Evolutionary conservation across 2,329 filamentous ascomycete genomes (phyloP), one percentile per base, ranked within the genome.

Genomic region (Bipolaris bicolor): DNA sequence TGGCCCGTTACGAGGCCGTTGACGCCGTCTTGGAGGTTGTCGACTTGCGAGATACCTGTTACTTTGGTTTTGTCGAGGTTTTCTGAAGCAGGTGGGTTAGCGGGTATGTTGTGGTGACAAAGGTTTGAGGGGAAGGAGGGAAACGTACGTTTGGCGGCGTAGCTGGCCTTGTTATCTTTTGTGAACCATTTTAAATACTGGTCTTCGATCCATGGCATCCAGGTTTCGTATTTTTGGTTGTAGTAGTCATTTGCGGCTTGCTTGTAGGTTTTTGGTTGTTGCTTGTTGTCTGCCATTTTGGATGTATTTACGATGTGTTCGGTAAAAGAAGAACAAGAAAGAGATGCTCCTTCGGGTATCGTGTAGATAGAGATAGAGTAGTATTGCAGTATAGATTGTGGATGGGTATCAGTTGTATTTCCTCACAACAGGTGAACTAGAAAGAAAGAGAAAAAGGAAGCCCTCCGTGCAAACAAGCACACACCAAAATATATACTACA

Each of bases 141-240:
- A 24, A 39, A 74, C 78, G 33, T 74, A 90, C 89, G 83, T 76
- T 88, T 90, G 1, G 88, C 83, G 5, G 85, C 80, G 68, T 91
- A 91, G 71, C 84, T 88, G 5, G 88, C 84, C 77, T 92, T 91
- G 82, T 92, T 92, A 71, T 91, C 88, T 61, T 88, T 88, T 67
- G 88, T 90, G 76, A 91, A 91, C 81, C 85, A 91, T 50, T 82
- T 81, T 26, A 92, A 82, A 73, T 90, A 90, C 57, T 86, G 76
- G 73, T 92, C 89, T 75, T 92, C 89, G 55, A 91, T 79, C 89
- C 89, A 91, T 1, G 89, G 89, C 72, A 90, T 83, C 89, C 89
- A 92, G 67, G 78, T 82, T 71, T 91, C 88, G 76, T 91, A 91
- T 74, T 91, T 86, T 52, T 84, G 77, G 78, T 90, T 87, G 81